Percentiles rank a stretch among this genome's conserved stretches.
Evolutionary conservation across 345 rosid species (phyloP).

Genomic region (Eucalyptus marginata): DNA sequence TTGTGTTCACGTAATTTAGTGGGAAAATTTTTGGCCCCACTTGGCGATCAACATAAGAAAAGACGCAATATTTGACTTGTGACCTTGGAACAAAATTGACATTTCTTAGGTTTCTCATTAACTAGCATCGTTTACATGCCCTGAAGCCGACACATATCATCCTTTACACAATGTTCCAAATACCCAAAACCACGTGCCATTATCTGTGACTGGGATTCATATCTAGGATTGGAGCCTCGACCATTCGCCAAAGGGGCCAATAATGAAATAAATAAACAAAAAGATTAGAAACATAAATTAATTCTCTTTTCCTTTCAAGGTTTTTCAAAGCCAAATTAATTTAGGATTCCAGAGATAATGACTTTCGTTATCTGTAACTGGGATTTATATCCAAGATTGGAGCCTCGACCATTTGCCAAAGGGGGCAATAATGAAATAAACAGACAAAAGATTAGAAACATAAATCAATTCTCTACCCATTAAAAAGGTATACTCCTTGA

Average conservation of each 20-base stretch:
- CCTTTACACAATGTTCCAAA: background rate
- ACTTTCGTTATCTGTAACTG: no score
- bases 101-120: background rate
- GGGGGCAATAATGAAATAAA: no score
- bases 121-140: fast-evolving
- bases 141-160: fast-evolving
- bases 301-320: background rate
- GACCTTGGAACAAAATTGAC: background rate
- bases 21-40: background rate
- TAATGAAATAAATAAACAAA: no score
- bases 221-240: no score
- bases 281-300: no score
- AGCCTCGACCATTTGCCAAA: no score
- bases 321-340: background rate
- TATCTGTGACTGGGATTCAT: no score
- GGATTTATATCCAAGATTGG: no score
- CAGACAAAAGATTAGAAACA: background rate
- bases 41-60: background rate
- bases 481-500: background rate
- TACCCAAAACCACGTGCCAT: background rate
- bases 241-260: no score
- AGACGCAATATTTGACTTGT: background rate
- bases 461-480: no score
- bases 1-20: no score
- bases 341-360: no score